phyloP scores from a whole-genome alignment of 768 basidiomycete species.

The Pholiota molesta region DNA sequence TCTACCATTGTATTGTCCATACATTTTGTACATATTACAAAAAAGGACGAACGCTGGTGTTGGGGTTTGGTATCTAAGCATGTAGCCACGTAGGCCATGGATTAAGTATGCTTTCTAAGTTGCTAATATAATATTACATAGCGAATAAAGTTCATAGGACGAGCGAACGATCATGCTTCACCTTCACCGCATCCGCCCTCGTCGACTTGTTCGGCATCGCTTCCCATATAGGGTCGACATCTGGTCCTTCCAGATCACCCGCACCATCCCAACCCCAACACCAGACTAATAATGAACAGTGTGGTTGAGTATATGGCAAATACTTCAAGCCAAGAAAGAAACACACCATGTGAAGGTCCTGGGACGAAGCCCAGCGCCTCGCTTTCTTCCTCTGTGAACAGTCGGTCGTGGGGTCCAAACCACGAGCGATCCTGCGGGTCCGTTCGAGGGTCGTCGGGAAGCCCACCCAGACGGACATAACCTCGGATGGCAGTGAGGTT shows the following conservation, averaged over 20 bases:
- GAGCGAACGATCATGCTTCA: slow-evolving; percentile 69
- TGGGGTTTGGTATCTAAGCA: too few relatives aligned
- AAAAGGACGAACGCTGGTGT: too few relatives aligned
- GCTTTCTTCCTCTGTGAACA: slow-evolving; percentile 89
- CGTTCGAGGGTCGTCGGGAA: slow-evolving; percentile 93
- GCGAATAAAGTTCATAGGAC: slow-evolving; percentile 14
- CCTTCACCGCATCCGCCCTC: slow-evolving; percentile 56
- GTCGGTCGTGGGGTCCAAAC: slow-evolving; percentile 96
- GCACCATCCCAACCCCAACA: slow-evolving; percentile 99
- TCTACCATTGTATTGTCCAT: too few relatives aligned
- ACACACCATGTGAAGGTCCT: slow-evolving; percentile 87
- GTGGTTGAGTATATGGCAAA: slow-evolving; percentile 3
- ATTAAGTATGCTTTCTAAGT: too few relatives aligned
- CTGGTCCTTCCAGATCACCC: slow-evolving; percentile 95
- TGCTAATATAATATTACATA: not conserved
- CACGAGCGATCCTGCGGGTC: slow-evolving; percentile 98
- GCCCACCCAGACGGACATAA: slow-evolving; percentile 88
- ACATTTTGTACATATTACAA: too few relatives aligned
- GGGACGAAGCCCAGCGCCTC: slow-evolving; percentile 74
- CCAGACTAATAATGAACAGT: slow-evolving; percentile 67
- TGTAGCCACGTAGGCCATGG: too few relatives aligned
- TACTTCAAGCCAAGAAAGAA: not conserved
- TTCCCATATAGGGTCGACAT: slow-evolving; percentile 99
- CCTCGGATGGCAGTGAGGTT: slow-evolving; percentile 97
- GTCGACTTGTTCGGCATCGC: slow-evolving; percentile 69